Evolutionary conservation across 1,284 basidiomycete genomes (phyloP), one percentile per base, ranked within the genome.

Genomic region (Austropuccinia psidii): DNA sequence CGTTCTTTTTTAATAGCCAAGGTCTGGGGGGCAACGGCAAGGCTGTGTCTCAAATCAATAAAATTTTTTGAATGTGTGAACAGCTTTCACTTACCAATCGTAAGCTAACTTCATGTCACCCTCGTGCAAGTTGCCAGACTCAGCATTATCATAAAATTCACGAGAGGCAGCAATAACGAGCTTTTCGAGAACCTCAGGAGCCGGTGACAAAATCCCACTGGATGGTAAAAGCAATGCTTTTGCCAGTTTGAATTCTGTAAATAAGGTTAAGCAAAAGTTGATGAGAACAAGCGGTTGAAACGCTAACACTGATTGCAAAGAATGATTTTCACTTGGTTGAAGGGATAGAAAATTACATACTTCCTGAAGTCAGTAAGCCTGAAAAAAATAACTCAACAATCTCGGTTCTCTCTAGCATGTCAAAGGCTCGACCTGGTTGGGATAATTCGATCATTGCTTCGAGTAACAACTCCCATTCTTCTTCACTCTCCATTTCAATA

Each of bases 41-140:
- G 84, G 77, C 93, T 95, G 76, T 4, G n/a, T 33, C 27, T 29
- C 35, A n/a, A 33, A 7, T 0, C 15, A 52, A 49, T 2, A 50
- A 21, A 43, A 54, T 35, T 31, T 24, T 57, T 39, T 1, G 19
- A 6, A 31, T 19, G 62, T 58, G n/a, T 27, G 33, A 50, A 21
- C 24, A 21, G 58, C 2, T 11, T 47, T 39, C 43, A 79, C 85
- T 79, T 80, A 94, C 93, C 93, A 95, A 74, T 95, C 91, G 80
- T 93, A 93, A 0, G 93, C 93, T 47, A 92, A 83, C 81, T 92
- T 94, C 93, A 97, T 96, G 66, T 94, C 91, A 5, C 93, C 93
- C 58, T 87, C 86, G 77, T 92, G 90, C 78, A 92, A 89, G 78
- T 96, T 97, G 2, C 91, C 93, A 1, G 88, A 90, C 76, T 85